Evolutionary conservation across 1,284 basidiomycete genomes (phyloP), one percentile per base, ranked within the genome.

Genomic region (Ustilago hordei): DNA sequence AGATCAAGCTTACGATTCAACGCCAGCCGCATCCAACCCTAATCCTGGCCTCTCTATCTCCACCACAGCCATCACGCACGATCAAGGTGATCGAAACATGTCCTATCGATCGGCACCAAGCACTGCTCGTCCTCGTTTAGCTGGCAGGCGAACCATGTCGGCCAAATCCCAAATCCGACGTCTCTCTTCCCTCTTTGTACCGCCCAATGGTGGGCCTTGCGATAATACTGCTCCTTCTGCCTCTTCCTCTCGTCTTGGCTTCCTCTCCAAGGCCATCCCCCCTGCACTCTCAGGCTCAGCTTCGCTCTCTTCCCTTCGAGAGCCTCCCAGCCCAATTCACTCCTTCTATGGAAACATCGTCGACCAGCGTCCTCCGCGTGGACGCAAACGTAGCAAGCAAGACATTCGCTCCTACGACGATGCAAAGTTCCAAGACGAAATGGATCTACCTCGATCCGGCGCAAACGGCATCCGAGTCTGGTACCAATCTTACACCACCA

Each of bases 401-500:
- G 55, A 68, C 28, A 9, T 57, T 7, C 64, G 67, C 15, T 60
- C 75, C 36, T 80, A 80, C 47, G 78, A 80, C 43, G 78, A 80
- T 48, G 62, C 63, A n/a, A 64, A 65, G 17, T 69, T 80, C 52
- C 66, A 77, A 41, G 68, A 75, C 43, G 78, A 80, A 38, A 72
- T 71, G 65, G 65, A 70, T 12, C 58, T 70, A 0, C 65, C 69
- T 6, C 69, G 69, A n/a, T 47, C 74, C 3, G 63, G 59, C n/a
- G 74, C 72, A 39, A 82, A 82, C 53, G 79, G 79, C 32, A 54
- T 82, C 17, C 70, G 83, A 38, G 78, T 82, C 31, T 79, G 80
- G 79, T 84, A 84, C 66, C 71, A 80, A 31, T 79, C 80, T 19
- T 84, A 84, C 67, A 81, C 80, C 11, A 81, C 81, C 50, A 82